A percentile compares a stretch with the other conserved stretches of the same genome.
These are phyloP conservation scores for Mrakia frigida DNA, from an alignment of 768 basidiomycete species.

Conservation along the genomic window DNA sequence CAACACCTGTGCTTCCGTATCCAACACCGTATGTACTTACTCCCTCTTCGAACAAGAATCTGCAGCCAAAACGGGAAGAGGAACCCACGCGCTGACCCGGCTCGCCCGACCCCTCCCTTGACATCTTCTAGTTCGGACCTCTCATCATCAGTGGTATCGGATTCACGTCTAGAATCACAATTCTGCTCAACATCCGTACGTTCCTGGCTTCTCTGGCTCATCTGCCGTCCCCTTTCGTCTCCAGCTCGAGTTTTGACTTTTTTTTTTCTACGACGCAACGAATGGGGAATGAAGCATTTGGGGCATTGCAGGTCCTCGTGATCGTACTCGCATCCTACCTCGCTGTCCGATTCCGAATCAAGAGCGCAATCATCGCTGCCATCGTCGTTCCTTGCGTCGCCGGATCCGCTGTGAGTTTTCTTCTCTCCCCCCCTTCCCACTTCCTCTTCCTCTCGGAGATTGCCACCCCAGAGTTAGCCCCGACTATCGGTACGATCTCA, in stretches of 20 bases:
- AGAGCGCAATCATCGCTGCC: constrained; percentile 45
- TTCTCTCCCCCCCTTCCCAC: too few relatives aligned
- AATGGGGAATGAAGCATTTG: too few relatives aligned
- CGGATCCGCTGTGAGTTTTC: constrained; percentile 31
- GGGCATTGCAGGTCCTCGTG: constrained; percentile 48
- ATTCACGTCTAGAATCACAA: constrained; percentile 48
- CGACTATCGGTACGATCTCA: too few relatives aligned
- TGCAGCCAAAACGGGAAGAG: too few relatives aligned
- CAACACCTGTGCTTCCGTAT: constrained; percentile 31
- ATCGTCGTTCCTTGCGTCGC: neutral
- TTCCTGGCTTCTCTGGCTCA: too few relatives aligned
- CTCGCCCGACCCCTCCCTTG: neutral
- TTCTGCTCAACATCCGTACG: constrained; percentile 38
- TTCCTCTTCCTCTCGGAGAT: too few relatives aligned
- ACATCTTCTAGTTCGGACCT: constrained; percentile 46
- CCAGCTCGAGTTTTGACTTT: too few relatives aligned
- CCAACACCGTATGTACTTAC: constrained; percentile 41
- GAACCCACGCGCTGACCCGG: neutral
- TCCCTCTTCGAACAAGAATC: too few relatives aligned
- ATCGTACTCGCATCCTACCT: constrained; percentile 36
- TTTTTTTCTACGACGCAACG: too few relatives aligned
- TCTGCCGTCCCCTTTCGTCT: too few relatives aligned
- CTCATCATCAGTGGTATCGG: constrained; percentile 51
- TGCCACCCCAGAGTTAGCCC: too few relatives aligned
- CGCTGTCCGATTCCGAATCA: constrained; percentile 45